Percentiles rank a stretch among this genome's conserved stretches.
Conservation (phyloP, 805 yeast species). For the Blastobotrys americana region DNA sequence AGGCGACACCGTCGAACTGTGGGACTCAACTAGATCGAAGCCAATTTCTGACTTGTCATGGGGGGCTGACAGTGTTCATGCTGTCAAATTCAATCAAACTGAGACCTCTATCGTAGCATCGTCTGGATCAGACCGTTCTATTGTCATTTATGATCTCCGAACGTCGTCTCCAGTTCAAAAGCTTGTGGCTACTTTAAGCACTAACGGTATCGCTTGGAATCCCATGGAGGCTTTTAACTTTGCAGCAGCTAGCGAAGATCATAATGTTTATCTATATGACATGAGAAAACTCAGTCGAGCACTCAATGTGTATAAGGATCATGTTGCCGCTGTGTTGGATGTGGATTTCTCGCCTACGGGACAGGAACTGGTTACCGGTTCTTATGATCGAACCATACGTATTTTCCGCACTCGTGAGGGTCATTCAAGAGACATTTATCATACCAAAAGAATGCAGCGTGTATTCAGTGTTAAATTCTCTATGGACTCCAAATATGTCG, state of each 20-base stretch:
- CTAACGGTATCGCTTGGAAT: slow-evolving; percentile 88
- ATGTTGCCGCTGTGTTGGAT: slow-evolving; percentile 91
- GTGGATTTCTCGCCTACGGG: slow-evolving; percentile 97
- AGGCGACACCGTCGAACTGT: slow-evolving; percentile 80
- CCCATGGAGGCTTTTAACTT: slow-evolving; percentile 96
- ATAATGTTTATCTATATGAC: slow-evolving; percentile 89
- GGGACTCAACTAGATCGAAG: slow-evolving; percentile 80
- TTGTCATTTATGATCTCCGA: slow-evolving; percentile 83
- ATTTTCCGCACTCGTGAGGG: slow-evolving; percentile 72
- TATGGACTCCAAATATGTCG: slow-evolving; percentile 80
- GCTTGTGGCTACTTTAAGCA: slow-evolving; percentile 71
- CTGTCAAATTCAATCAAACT: slow-evolving; percentile 80
- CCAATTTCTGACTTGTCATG: slow-evolving; percentile 76
- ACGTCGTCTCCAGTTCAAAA: slow-evolving; percentile 91
- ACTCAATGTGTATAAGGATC: slow-evolving; percentile 83
- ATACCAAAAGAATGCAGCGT: slow-evolving; percentile 96
- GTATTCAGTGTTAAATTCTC: slow-evolving; percentile 77
- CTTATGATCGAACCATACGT: slow-evolving; percentile 89
- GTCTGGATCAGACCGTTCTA: slow-evolving; percentile 83
- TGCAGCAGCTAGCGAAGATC: slow-evolving; percentile 91
- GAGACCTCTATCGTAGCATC: slow-evolving; percentile 86
- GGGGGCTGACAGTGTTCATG: slow-evolving; percentile 90
- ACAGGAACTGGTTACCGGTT: slow-evolving; percentile 88
- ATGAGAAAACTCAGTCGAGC: slow-evolving; percentile 87
- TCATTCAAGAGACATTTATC: slow-evolving; percentile 91